Base-by-base conservation (phyloP, 164 flowering plant species). In the Aristolochia contorta region DNA sequence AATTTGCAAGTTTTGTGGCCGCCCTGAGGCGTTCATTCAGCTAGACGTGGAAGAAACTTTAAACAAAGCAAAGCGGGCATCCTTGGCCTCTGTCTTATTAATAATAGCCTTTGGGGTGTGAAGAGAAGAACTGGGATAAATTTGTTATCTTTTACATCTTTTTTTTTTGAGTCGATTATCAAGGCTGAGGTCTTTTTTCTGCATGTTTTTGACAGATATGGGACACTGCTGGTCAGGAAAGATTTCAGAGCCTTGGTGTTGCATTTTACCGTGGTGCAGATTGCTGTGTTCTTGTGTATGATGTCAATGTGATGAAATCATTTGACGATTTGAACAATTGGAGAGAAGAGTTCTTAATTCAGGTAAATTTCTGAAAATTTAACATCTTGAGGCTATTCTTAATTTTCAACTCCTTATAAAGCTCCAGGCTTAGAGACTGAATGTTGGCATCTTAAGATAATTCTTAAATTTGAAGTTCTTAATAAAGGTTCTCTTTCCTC, bases 191-290 rank as follows among this genome's bases (percentile, higher is more conserved):
- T 49, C 13, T 13, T 41, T 64, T 30, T 21, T 55, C 16, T 53
- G 12, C 22, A 15, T 49, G 72, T 23, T 62, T 68, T 68, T 61
- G 65, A 16, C 77, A 87, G 97, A 91, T 91, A 23, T 91, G 97
- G 97, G 97, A 91, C 73, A 88, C 97, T 12, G 97, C 96, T 71
- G 97, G 97, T 12, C 96, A 91, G 67, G 97, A 91, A 78, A 77
- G 96, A 59, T 91, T 91, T 67, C 97, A 91, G 68, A 91, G 97
- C 66, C 83, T 91, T 20, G 97, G 97, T 46, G 97, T 91, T 69
- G 97, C 97, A 59, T 91, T 91, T 67, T 91, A 91, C 69, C 83
- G 96, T 32, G 97, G 97, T 72, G 97, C 97, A 59, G 97, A 91
- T 73, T 91, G 96, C 70, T 91, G 97, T 80, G 96, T 91, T 67